Percentiles rank a stretch among this genome's conserved stretches.
Evolutionary conservation across 192 early-diverging fungal species (phyloP).

Genomic region (Backusella westeae): DNA sequence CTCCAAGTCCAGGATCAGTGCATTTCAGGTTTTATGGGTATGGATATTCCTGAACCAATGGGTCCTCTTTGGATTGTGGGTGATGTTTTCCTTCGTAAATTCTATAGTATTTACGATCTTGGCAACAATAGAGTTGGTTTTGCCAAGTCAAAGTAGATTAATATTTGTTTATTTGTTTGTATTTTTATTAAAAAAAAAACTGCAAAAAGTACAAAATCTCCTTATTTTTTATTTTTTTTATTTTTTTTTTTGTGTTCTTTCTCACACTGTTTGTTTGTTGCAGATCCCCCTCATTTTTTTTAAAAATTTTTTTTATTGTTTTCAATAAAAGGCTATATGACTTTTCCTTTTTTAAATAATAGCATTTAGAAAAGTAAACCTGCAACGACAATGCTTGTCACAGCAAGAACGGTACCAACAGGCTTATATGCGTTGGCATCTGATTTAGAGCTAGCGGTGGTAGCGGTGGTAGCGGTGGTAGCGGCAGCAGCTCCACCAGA

Average conservation of each 20-base stretch:
- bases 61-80: constrained; percentile 84
- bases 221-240: not conserved
- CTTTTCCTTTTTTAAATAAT: not conserved
- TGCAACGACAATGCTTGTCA: not conserved
- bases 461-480: not conserved
- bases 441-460: not conserved
- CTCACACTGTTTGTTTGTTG: not conserved
- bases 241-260: not conserved
- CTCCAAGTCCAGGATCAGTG: constrained; percentile 65
- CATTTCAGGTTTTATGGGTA: constrained; percentile 86
- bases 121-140: constrained; percentile 75
- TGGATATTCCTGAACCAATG: constrained; percentile 75
- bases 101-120: constrained; percentile 68
- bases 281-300: not conserved
- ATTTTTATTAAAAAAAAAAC: not conserved
- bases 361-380: not conserved
- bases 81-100: constrained; percentile 84
- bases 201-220: not conserved
- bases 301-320: not conserved
- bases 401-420: not conserved
- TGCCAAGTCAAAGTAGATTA: constrained; percentile 26
- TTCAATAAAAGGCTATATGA: not conserved
- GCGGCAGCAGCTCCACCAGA: not conserved
- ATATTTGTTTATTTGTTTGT: not conserved
- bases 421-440: not conserved